Percentiles rank a stretch among this genome's conserved stretches.
These are phyloP conservation scores for Panicum miliaceum DNA, from an alignment of 176 grass and related monocot species.

Conservation along the genomic window DNA sequence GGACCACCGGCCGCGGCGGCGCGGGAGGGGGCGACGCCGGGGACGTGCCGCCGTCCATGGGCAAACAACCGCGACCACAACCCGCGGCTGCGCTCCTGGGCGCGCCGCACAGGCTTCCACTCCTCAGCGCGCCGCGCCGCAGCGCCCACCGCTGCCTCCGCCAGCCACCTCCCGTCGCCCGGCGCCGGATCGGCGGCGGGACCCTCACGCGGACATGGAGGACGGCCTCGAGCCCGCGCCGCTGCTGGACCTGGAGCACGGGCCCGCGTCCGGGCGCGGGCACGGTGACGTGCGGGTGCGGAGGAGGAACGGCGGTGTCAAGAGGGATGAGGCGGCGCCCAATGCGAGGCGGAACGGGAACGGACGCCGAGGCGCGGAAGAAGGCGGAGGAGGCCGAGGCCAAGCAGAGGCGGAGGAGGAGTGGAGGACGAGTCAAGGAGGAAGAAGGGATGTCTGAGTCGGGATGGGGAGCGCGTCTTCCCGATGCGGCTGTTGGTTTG, in stretches of 20 bases:
- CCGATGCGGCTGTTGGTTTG: not conserved
- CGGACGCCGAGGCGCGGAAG: constrained; percentile 53
- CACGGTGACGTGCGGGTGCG: constrained; percentile 34
- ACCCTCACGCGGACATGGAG: not conserved
- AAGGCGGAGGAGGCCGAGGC: constrained; percentile 51
- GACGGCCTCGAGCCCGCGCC: too few relatives aligned
- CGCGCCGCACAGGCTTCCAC: constrained; percentile 85
- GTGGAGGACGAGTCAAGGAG: constrained; percentile 56
- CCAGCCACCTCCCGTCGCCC: constrained; percentile 24
- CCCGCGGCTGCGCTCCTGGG: constrained; percentile 85
- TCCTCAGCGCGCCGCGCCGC: constrained; percentile 40
- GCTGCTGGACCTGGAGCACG: too few relatives aligned
- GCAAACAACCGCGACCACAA: constrained; percentile 72
- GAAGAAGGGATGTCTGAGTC: constrained; percentile 35
- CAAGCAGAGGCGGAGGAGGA: constrained; percentile 50
- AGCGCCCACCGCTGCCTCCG: constrained; percentile 19
- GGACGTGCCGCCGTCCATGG: constrained; percentile 70
- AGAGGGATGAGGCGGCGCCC: constrained; percentile 38
- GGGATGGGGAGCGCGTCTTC: too few relatives aligned
- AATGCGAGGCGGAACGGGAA: constrained; percentile 43
- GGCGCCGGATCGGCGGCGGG: constrained; percentile 13
- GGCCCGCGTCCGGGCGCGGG: not conserved
- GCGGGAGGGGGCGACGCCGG: not conserved
- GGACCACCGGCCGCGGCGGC: constrained; percentile 24
- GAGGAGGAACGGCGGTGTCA: constrained; percentile 44